Conservation (phyloP, 2,329 filamentous ascomycete genomes). For the Dendryphion nanum region DNA sequence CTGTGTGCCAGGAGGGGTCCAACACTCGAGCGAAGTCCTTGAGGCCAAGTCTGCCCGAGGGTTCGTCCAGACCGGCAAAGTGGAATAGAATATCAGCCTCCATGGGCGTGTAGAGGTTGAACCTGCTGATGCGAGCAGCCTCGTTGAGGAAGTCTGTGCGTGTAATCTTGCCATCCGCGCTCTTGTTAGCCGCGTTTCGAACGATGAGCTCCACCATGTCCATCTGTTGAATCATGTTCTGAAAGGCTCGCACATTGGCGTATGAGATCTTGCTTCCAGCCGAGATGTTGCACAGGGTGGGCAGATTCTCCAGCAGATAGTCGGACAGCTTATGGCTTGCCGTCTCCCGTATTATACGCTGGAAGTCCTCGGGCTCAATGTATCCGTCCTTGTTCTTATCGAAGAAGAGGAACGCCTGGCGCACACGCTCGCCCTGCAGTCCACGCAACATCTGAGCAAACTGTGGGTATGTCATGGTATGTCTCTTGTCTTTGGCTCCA, state of each 20-base stretch:
- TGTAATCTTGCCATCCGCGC: conserved; percentile 87
- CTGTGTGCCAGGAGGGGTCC: conserved; percentile 84
- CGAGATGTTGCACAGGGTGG: conserved; percentile 92
- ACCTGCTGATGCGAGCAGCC: conserved; percentile 84
- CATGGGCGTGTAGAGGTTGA: conserved; percentile 97
- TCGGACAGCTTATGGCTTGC: conserved; percentile 95
- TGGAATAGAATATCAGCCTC: conserved; percentile 98
- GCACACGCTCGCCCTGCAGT: conserved; percentile 90
- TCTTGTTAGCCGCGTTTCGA: conserved; percentile 80
- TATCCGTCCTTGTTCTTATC: conserved; percentile 92
- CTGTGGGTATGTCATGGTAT: conserved; percentile 90
- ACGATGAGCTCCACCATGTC: conserved; percentile 94
- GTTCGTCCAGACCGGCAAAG: conserved; percentile 89
- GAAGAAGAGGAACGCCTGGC: conserved; percentile 90
- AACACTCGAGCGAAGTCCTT: conserved; percentile 91
- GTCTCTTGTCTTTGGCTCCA: conserved; percentile 80
- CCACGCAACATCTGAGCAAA: conserved; percentile 98
- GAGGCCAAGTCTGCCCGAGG: conserved; percentile 78
- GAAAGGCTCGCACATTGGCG: conserved; percentile 94
- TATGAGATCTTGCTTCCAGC: conserved; percentile 92
- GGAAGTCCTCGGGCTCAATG: conserved; percentile 93
- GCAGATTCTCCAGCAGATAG: conserved; percentile 86
- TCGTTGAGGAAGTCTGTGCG: conserved; percentile 92
- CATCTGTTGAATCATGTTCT: conserved; percentile 98
- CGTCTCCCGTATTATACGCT: conserved; percentile 92